Evolutionary conservation across 768 basidiomycete species (phyloP).

Genomic region (Kwoniella pini): DNA sequence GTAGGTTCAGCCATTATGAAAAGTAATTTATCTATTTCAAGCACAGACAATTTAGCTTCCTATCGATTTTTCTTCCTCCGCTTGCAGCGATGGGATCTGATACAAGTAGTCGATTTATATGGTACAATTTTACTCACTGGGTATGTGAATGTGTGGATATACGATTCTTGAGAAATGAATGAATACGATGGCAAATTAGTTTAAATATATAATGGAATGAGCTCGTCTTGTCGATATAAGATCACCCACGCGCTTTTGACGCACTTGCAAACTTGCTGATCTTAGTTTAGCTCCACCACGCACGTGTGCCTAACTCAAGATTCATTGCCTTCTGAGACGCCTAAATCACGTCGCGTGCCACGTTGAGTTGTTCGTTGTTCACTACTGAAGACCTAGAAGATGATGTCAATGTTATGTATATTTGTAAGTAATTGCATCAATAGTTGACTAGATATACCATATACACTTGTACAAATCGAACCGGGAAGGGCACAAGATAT

Average conservation of each 20-base stretch:
- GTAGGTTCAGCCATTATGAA: slow-evolving; percentile 28
- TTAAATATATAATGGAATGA: not conserved
- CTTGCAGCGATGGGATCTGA: too few species aligned
- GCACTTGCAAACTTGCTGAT: not conserved
- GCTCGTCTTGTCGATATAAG: too few species aligned
- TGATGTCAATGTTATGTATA: too few species aligned
- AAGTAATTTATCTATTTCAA: not conserved
- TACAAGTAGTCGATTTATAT: too few species aligned
- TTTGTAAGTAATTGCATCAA: too few species aligned
- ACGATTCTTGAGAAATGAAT: not conserved
- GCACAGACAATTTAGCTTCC: slow-evolving; percentile 9
- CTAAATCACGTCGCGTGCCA: slow-evolving; percentile 23
- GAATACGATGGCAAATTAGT: not conserved
- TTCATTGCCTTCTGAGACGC: not conserved
- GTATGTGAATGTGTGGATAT: not conserved
- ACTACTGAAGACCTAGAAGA: not conserved
- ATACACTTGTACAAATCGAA: too few species aligned
- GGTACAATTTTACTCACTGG: not conserved
- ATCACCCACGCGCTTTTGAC: not conserved
- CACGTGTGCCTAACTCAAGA: slow-evolving; percentile 7
- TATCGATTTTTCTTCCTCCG: not conserved
- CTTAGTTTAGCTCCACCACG: slow-evolving; percentile 8
- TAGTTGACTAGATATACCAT: too few species aligned
- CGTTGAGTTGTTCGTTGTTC: not conserved
- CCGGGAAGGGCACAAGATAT: not conserved